These are phyloP conservation scores for Zoysia matrella DNA, from an alignment of 202 grass and related monocot species.

Conservation along the genomic window DNA sequence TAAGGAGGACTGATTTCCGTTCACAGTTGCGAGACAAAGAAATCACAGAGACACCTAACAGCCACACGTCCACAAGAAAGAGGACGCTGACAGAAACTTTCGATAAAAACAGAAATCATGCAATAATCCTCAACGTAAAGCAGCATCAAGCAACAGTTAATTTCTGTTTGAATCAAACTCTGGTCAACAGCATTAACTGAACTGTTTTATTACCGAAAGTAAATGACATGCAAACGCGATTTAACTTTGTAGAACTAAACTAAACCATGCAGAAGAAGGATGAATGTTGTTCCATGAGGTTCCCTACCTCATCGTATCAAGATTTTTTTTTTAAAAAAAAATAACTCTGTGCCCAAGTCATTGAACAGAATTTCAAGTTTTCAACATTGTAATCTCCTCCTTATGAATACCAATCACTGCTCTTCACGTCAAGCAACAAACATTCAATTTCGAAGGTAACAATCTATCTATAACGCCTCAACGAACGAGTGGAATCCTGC, in stretches of 20 bases:
- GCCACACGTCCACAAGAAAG: slow-evolving; percentile 18
- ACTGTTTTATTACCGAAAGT: not conserved
- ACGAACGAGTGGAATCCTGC: slow-evolving; percentile 1
- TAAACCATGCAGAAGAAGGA: slow-evolving; percentile 24
- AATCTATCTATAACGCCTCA: not conserved
- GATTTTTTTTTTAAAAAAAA: not conserved
- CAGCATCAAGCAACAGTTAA: not conserved
- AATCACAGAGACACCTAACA: not conserved
- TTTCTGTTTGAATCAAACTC: slow-evolving; percentile 27
- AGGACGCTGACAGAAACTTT: slow-evolving; percentile 41
- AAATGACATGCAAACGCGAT: not conserved
- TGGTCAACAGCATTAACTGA: not conserved
- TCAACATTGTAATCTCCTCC: slow-evolving; percentile 7
- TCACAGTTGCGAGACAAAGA: slow-evolving; percentile 6
- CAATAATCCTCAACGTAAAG: not conserved
- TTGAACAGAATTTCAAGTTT: not conserved
- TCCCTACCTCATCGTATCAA: slow-evolving; percentile 2
- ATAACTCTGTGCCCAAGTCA: not conserved
- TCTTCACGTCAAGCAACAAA: not conserved
- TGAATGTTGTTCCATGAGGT: not conserved
- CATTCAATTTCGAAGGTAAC: not conserved
- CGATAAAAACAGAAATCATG: slow-evolving; percentile 4
- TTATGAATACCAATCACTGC: not conserved
- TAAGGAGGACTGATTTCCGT: not conserved
- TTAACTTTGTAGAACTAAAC: slow-evolving; percentile 3